phyloP scores from a whole-genome alignment of 2,329 filamentous ascomycete species.

The Penicillium janthinellum region DNA sequence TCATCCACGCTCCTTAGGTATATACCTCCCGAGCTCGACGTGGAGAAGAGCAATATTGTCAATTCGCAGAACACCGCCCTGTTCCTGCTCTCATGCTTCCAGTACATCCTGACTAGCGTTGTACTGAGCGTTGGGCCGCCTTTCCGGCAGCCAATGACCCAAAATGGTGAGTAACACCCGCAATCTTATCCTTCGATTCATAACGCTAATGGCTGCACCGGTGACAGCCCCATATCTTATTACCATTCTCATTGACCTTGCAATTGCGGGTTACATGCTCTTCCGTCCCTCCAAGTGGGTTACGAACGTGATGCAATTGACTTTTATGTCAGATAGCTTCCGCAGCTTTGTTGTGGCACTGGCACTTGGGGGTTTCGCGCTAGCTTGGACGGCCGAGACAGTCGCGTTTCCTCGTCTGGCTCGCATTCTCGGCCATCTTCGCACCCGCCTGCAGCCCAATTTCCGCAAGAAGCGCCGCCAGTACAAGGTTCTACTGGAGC shows the following conservation, averaged over 20 bases:
- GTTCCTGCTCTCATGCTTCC: conserved; percentile 88
- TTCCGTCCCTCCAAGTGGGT: conserved; percentile 72
- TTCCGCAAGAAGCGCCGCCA: conserved; percentile 76
- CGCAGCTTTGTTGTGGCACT: conserved; percentile 71
- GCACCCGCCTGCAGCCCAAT: conserved; percentile 57
- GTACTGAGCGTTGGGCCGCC: conserved; percentile 89
- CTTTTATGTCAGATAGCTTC: conserved; percentile 71
- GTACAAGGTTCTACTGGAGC: conserved; percentile 79
- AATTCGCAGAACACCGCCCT: conserved; percentile 94
- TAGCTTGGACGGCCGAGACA: conserved; percentile 73
- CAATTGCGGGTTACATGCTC: conserved; percentile 77
- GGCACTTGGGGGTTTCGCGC: conserved; percentile 67
- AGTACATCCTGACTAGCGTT: conserved; percentile 89
- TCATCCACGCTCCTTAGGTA: conserved; percentile 52
- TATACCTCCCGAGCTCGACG: conserved; percentile 74
- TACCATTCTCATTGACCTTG: conserved; percentile 70
- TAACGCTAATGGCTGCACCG: conserved; percentile 23
- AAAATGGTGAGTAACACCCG: conserved; percentile 68
- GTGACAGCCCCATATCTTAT: conserved; percentile 74
- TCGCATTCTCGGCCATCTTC: conserved; percentile 64
- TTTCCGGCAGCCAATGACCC: conserved; percentile 76
- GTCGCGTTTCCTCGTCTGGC: conserved; percentile 70
- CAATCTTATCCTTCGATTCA: neutral
- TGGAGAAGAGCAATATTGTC: conserved; percentile 77
- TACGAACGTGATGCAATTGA: conserved; percentile 79